phyloP scores from a whole-genome alignment of 73 alveolate species.

The Breviolum minutum region DNA sequence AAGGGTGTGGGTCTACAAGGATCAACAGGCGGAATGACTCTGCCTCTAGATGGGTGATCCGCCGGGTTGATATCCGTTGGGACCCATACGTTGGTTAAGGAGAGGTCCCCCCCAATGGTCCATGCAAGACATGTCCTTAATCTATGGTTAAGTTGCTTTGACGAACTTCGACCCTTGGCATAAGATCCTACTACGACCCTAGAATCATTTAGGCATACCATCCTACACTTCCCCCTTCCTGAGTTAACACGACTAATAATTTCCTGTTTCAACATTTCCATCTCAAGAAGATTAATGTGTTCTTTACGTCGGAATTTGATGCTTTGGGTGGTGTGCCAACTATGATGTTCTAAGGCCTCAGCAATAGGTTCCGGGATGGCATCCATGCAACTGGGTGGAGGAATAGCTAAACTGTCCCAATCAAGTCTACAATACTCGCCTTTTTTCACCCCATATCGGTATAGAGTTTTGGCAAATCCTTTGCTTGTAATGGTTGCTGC shows the following conservation, averaged over 20 bases:
- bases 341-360: not conserved
- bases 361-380: not conserved
- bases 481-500: not conserved
- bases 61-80: not conserved
- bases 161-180: not conserved
- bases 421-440: not conserved
- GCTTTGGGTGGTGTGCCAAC: not conserved
- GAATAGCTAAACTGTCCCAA: not conserved
- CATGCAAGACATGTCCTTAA: not conserved
- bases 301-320: not conserved
- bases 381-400: not conserved
- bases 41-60: not conserved
- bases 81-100: not conserved
- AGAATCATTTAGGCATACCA: not conserved
- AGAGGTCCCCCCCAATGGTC: not conserved
- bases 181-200: not conserved
- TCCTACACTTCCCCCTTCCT: not conserved
- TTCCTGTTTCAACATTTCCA: not conserved
- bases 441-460: not conserved
- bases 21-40: constrained; percentile 11
- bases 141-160: not conserved
- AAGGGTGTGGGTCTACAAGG: not conserved
- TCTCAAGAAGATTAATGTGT: not conserved
- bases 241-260: not conserved
- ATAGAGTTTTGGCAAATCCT: not conserved